A percentile compares a stretch with the other conserved stretches of the same genome.
These are phyloP conservation scores for Botrytis fragariae DNA, from an alignment of 2,329 filamentous ascomycete genomes.

Conservation along the genomic window DNA sequence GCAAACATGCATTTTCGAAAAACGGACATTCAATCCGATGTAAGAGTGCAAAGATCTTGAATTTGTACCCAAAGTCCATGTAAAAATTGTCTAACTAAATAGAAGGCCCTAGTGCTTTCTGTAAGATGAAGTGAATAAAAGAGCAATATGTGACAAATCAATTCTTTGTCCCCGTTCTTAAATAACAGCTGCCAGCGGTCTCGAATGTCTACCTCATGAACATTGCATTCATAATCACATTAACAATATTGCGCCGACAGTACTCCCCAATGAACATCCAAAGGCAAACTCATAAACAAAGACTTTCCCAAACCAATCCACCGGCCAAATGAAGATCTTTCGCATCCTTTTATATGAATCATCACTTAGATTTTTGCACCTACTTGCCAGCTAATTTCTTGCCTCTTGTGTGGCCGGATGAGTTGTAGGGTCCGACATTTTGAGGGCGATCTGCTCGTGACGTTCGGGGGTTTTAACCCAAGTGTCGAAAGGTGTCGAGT, in stretches of 20 bases:
- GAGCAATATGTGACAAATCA: background rate
- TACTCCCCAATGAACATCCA: background rate
- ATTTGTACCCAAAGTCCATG: background rate
- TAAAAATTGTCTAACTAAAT: background rate
- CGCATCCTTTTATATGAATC: background rate
- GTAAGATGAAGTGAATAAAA: background rate
- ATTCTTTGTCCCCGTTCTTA: background rate
- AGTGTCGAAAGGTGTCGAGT: background rate
- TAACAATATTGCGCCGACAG: background rate
- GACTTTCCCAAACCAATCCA: background rate
- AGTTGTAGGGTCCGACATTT: background rate
- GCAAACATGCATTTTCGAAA: background rate
- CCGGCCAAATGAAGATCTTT: background rate
- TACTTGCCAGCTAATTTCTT: background rate
- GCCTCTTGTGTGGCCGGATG: background rate
- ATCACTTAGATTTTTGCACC: background rate
- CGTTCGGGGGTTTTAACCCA: background rate
- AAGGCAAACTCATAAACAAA: background rate
- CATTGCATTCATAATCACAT: background rate
- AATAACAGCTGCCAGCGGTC: background rate
- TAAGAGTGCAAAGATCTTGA: background rate
- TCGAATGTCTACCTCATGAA: background rate
- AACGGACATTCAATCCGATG: background rate
- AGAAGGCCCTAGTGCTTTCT: background rate
- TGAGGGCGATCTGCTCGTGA: constrained; percentile 4